phyloP scores from a whole-genome alignment of 2,329 filamentous ascomycete species.

The Ophiostoma piceae region DNA sequence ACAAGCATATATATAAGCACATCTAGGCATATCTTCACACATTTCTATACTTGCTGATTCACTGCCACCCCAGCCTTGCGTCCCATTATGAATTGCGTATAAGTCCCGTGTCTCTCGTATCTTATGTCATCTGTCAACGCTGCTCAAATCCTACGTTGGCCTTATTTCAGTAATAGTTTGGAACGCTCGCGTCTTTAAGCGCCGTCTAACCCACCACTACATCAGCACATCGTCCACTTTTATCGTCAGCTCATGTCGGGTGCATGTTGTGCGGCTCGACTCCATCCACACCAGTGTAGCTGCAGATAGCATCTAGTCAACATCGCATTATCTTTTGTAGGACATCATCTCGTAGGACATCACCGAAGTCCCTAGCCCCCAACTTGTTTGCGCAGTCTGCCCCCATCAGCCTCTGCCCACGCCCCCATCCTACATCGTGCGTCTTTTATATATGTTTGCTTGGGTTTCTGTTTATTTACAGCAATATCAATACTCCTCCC shows the following conservation, averaged over 20 bases:
- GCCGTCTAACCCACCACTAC: background rate
- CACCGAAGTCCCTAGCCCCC: background rate
- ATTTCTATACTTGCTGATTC: background rate
- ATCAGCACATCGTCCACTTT: background rate
- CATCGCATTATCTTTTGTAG: background rate
- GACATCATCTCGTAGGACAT: background rate
- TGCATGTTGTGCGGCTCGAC: background rate
- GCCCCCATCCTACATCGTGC: background rate
- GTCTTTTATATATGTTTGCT: background rate
- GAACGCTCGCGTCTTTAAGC: background rate
- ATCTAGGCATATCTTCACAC: background rate
- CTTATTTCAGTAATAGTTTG: background rate
- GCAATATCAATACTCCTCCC: background rate
- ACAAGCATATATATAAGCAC: no score
- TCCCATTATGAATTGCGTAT: background rate
- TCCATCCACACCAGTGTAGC: constrained; percentile 1
- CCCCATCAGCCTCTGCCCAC: no score
- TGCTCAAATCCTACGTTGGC: background rate
- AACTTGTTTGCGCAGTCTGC: background rate
- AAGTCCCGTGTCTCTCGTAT: background rate
- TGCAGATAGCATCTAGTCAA: background rate
- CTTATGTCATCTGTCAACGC: background rate
- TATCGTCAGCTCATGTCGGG: background rate
- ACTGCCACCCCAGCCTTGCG: background rate
- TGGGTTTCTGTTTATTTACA: no score